Base-by-base conservation (phyloP, 2,329 filamentous ascomycete species). In the Xylaria arbuscula region DNA sequence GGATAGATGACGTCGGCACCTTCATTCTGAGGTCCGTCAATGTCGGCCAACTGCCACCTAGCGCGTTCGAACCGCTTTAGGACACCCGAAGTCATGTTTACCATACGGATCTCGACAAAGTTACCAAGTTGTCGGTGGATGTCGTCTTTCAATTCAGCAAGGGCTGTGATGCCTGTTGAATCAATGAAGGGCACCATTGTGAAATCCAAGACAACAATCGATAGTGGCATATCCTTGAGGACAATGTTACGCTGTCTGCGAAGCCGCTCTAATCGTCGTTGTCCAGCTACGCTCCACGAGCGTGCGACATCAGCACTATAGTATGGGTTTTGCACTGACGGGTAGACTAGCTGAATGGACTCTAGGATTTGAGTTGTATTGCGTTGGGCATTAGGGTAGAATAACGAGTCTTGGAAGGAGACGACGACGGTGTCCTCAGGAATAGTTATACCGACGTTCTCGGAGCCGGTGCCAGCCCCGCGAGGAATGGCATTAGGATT, bases 371-470 rank as follows among this genome's bases (percentile, higher is more conserved):
- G 61, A 1, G 70, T 58, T 63, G 78, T 79, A 62, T 68, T 73
- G 48, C 83, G 79, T 64, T 87, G 86, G 2, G 88, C 87, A 73
- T 90, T 90, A 69, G 84, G 85, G 79, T 90, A 90, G 77, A 90
- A 86, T 42, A 90, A 79, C 1, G 85, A 84, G 65, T 88, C 85
- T 42, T 82, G 83, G 76, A 89, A 88, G 3, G 81, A 81, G 74
- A 90, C 87, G 42, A 90, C 79, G 36, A 85, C 86, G 1, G 84
- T 83, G 71, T 89, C 87, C 2, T 81, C 77, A 1, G 80, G 83
- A 28, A 83, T 73, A 0, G 66, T 68, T 1, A 74, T 62, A 13
- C 70, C 71, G 3, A 74, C 74, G 42, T 76, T 74, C 59, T 78
- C 73, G 11, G 75, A 75, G 7, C 60, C 36, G 3, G 56, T 24